These are phyloP conservation scores for Vachellia collinsii DNA, from an alignment of 306 rosid species.

Conservation along the genomic window DNA sequence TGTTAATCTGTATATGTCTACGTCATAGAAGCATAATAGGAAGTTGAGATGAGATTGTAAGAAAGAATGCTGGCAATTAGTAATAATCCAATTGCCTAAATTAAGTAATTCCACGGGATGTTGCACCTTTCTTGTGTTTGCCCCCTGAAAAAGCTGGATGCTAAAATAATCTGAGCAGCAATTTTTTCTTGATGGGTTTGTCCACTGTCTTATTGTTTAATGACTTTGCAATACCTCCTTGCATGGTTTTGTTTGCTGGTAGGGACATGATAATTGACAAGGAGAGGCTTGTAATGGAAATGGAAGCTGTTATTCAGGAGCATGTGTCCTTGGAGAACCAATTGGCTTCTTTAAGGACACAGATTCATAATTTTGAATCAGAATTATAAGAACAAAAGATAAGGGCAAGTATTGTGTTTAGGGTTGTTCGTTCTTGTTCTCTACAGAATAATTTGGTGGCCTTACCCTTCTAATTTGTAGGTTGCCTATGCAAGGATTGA, in stretches of 20 bases:
- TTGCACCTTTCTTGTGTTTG: not conserved
- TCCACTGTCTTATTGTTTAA: slow-evolving; percentile 6
- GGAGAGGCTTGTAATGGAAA: slow-evolving; percentile 95
- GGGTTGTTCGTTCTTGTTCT: slow-evolving; percentile 28
- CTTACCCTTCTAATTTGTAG: slow-evolving; percentile 53
- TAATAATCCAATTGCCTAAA: not conserved
- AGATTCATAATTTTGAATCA: slow-evolving; percentile 54
- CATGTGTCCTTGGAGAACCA: slow-evolving; percentile 71
- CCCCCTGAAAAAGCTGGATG: not conserved
- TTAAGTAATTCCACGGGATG: not conserved
- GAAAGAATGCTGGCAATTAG: not conserved
- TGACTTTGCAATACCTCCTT: slow-evolving; percentile 13
- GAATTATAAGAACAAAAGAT: slow-evolving; percentile 74
- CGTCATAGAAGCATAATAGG: slow-evolving; percentile 10
- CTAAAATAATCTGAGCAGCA: slow-evolving; percentile 12
- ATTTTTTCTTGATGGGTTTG: slow-evolving; percentile 24
- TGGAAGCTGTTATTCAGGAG: slow-evolving; percentile 84
- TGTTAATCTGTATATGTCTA: not conserved
- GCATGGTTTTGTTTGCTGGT: slow-evolving; percentile 33
- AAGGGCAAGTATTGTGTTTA: slow-evolving; percentile 47
- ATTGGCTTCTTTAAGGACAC: slow-evolving; percentile 57
- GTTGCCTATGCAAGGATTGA: slow-evolving; percentile 63
- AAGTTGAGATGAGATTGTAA: slow-evolving; percentile 22
- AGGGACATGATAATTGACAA: slow-evolving; percentile 96
- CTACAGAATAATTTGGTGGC: slow-evolving; percentile 19